Evolutionary conservation across 208 protist species (phyloP).

Genomic region (Tritrichomonas foetus): DNA sequence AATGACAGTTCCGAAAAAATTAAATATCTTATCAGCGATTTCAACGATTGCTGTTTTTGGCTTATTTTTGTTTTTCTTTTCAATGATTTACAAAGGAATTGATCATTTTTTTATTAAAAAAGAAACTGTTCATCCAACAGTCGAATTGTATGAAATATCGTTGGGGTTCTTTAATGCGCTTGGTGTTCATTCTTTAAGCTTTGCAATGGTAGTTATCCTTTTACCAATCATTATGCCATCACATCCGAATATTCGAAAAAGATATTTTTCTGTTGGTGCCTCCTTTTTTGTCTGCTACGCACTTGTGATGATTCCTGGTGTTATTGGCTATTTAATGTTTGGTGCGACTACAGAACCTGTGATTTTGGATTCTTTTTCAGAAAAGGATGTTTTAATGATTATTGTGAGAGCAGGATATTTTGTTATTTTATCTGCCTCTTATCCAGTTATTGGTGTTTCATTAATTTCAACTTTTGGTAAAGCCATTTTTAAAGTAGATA

Average conservation of each 20-base stretch:
- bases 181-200: neutral
- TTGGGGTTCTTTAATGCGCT: neutral
- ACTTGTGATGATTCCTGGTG: neutral
- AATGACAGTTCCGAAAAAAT: neutral
- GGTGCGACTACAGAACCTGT: neutral
- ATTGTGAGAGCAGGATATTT: neutral
- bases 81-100: neutral
- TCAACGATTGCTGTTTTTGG: neutral
- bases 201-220: neutral
- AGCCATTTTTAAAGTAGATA: neutral
- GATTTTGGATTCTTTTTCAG: neutral
- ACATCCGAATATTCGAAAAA: neutral
- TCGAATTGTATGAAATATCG: neutral
- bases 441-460: neutral
- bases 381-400: neutral
- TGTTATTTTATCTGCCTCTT: neutral
- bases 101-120: neutral
- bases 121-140: neutral
- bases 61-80: neutral
- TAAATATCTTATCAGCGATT: neutral
- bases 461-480: neutral
- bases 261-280: neutral
- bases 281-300: neutral
- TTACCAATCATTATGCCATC: neutral
- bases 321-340: neutral